Evolutionary conservation across 495 filamentous ascomycete genomes (phyloP).

Genomic region (Opeltia flavorubescens): DNA sequence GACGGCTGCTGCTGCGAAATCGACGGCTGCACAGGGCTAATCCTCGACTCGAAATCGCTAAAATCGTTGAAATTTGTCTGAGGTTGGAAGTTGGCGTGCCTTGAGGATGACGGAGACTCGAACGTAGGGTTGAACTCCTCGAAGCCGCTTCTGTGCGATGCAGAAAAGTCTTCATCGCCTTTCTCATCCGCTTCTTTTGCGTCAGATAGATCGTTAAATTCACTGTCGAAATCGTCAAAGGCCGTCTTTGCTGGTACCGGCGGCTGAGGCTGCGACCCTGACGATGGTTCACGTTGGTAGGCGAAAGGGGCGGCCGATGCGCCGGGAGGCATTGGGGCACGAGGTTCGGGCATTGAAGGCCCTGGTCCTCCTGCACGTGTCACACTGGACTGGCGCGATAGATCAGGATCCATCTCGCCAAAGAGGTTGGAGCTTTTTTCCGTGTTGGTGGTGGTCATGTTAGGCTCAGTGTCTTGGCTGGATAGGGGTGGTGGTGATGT

Average conservation of each 20-base stretch:
- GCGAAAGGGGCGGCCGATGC: conserved; percentile 14
- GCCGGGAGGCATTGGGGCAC: conserved; percentile 14
- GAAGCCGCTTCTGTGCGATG: conserved; percentile 19
- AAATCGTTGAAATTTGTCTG: conserved; percentile 28
- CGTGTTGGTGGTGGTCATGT: conserved; percentile 5
- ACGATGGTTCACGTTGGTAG: conserved; percentile 5
- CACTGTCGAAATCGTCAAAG: conserved; percentile 72
- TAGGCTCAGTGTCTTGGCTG: background rate
- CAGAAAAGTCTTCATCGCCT: conserved; percentile 42
- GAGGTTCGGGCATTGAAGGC: conserved; percentile 6
- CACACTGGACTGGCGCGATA: background rate
- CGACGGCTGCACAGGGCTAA: conserved; percentile 13
- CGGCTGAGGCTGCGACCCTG: conserved; percentile 14
- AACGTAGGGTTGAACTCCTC: conserved; percentile 55
- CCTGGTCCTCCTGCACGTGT: background rate
- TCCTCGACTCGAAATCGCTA: conserved; percentile 33
- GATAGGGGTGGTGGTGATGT: conserved; percentile 28
- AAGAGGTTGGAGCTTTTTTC: conserved; percentile 16
- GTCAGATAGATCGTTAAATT: conserved; percentile 79
- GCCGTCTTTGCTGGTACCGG: conserved; percentile 19
- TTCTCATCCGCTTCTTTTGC: conserved; percentile 79
- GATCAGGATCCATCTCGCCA: conserved; percentile 2
- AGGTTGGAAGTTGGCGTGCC: conserved; percentile 28
- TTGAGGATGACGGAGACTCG: conserved; percentile 25
- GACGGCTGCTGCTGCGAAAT: conserved; percentile 13